Percentiles rank a stretch among this genome's conserved stretches.
phyloP scores from a whole-genome alignment of 2,329 filamentous ascomycete species.

The Talaromyces verruculosus region DNA sequence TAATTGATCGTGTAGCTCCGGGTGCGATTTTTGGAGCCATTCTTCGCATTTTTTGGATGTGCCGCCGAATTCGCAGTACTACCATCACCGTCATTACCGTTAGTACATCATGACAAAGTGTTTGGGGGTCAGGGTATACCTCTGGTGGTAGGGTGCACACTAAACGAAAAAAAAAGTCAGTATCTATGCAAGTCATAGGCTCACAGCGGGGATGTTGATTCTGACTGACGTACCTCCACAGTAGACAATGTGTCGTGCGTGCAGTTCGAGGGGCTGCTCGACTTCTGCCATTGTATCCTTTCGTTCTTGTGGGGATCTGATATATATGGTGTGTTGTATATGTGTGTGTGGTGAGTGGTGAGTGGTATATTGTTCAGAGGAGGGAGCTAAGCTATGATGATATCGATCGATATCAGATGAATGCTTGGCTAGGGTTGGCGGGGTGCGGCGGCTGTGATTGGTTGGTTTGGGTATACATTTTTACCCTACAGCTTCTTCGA shows the following conservation, averaged over 20 bases:
- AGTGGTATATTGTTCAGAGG: not conserved
- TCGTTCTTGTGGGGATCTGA: too few relatives aligned
- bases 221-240: conserved; percentile 38
- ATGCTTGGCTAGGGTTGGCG: not conserved
- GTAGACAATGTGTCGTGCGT: conserved; percentile 59
- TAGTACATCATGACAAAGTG: not conserved
- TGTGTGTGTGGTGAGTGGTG: not conserved
- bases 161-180: conserved; percentile 30
- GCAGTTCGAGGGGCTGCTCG: conserved; percentile 42
- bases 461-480: not conserved
- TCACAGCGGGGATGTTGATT: not conserved
- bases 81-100: conserved; percentile 27
- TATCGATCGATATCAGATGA: conserved; percentile 2
- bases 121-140: conserved; percentile 47
- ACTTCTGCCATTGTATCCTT: conserved; percentile 34
- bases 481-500: not conserved
- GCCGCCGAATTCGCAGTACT: conserved; percentile 99
- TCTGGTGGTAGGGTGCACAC: conserved; percentile 67
- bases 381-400: not conserved
- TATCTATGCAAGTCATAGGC: conserved; percentile 7
- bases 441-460: not conserved
- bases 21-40: conserved; percentile 79
- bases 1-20: conserved; percentile 71
- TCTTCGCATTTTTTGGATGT: conserved; percentile 96
- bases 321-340: not conserved